Base-by-base conservation (phyloP, 805 yeast genomes). In the Kodamaea fukazawae region DNA sequence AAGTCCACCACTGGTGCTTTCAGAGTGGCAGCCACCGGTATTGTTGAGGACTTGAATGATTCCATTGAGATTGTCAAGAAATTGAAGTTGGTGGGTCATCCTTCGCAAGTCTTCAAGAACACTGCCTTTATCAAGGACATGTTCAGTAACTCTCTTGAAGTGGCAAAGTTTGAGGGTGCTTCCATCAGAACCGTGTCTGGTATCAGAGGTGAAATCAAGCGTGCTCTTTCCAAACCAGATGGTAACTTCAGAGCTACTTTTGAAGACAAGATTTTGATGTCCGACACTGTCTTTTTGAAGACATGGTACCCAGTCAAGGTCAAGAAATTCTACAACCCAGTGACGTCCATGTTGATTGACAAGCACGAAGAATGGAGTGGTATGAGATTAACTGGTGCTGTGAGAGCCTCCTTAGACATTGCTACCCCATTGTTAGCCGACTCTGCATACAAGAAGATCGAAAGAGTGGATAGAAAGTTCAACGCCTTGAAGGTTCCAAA, bases 151-250 rank as follows among this genome's bases (percentile, higher is more conserved):
- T 77, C 95, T 0, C 72, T 93, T 64, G 99, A 93, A 66, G 96
- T 91, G 42, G 98, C 98, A 29, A 86, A 89, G 60, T 93, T 93
- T 57, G 99, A 93, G 68, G 99, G 99, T 43, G 99, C 99, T 0
- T 83, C 89, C 33, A 89, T 93, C 57, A 85, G 89, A 62, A 95
- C 99, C 0, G 99, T 93, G 4, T 86, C 96, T 6, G 99, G 99
- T 44, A 88, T 93, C 43, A 74, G 99, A 51, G 99, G 99, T 63
- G 98, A 93, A 62, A 91, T 93, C 53, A 93, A 93, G 61, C 75
- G 97, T 47, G 99, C 98, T 0, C 71, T 93, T 46, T 78, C 96
- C 7, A 85, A 86, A 51, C 96, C 97, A 0, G 98, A 91, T 37
- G 99, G 99, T 9, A 82, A 85, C 60, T 95, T 76, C 72, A 79